A percentile compares a stretch with the other conserved stretches of the same genome.
Evolutionary conservation across 768 basidiomycete species (phyloP).

Genomic region (Trichaptum fuscoviolaceum): DNA sequence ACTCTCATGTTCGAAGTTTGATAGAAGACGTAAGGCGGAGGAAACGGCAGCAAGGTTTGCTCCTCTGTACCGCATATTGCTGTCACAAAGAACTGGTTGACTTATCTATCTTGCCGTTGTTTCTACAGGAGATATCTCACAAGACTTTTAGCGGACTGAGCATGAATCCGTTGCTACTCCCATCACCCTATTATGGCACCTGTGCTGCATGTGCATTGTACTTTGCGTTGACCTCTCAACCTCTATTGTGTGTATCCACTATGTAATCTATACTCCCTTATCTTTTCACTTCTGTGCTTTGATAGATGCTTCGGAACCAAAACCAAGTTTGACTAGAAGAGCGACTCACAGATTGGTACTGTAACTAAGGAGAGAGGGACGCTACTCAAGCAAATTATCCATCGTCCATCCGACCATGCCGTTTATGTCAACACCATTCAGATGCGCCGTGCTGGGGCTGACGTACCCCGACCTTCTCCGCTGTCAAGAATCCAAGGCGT

Average conservation of each 20-base stretch:
- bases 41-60: slow-evolving; percentile 39
- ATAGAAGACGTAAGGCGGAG: slow-evolving; percentile 52
- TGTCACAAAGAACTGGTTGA: neutral
- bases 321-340: neutral
- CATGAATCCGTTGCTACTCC: neutral
- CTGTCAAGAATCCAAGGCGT: neutral
- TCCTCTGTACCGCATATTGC: neutral
- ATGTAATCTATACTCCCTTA: neutral
- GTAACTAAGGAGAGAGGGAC: neutral
- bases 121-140: neutral
- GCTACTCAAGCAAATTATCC: neutral
- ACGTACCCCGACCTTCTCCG: neutral
- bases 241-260: neutral
- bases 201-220: neutral
- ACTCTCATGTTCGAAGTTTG: slow-evolving; percentile 57
- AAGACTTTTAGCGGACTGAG: neutral
- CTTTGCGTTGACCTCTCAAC: neutral
- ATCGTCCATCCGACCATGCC: neutral
- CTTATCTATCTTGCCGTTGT: neutral
- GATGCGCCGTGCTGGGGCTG: neutral
- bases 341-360: neutral
- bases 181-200: neutral
- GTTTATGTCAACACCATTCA: neutral
- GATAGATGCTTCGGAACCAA: neutral
- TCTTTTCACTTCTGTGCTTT: neutral